Conservation (phyloP, 805 yeast genomes). For the Zygoascus bituminiphila region DNA sequence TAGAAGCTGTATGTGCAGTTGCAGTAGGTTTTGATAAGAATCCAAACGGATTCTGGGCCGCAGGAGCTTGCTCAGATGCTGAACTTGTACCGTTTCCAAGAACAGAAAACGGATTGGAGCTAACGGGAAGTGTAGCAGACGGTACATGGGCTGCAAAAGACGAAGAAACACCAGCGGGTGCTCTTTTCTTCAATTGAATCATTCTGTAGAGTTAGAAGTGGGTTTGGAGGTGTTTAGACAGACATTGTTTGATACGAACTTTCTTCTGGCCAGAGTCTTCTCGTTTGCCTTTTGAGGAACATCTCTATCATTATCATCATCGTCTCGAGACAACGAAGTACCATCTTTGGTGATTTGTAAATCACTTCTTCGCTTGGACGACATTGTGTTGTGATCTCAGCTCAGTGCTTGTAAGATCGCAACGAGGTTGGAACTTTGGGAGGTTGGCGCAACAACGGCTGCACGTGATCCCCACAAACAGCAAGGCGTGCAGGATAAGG, state of each 20-base stretch:
- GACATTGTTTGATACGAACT: constrained; percentile 27
- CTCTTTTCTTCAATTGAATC: not conserved
- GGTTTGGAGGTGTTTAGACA: not conserved
- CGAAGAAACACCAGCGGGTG: not conserved
- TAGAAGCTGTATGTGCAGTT: not conserved
- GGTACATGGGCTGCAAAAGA: not conserved
- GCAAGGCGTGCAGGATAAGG: not conserved
- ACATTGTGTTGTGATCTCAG: not conserved
- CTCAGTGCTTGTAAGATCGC: not conserved
- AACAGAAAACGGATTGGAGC: not conserved
- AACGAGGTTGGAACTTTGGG: not conserved
- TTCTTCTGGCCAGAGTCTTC: constrained; percentile 57
- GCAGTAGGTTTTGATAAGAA: not conserved
- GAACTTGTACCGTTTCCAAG: not conserved
- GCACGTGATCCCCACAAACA: too few species aligned
- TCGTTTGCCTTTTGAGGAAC: constrained; percentile 43
- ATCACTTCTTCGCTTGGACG: constrained; percentile 53
- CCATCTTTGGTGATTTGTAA: constrained; percentile 55
- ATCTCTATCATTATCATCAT: constrained; percentile 36
- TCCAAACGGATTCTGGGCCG: constrained; percentile 4
- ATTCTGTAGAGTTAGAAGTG: not conserved
- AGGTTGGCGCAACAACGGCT: too few species aligned
- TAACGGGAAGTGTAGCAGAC: not conserved
- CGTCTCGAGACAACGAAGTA: constrained; percentile 24
- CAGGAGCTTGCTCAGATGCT: not conserved